These are phyloP conservation scores for Ceratocystis huliohia DNA, from an alignment of 2,329 filamentous ascomycete species.

Conservation along the genomic window DNA sequence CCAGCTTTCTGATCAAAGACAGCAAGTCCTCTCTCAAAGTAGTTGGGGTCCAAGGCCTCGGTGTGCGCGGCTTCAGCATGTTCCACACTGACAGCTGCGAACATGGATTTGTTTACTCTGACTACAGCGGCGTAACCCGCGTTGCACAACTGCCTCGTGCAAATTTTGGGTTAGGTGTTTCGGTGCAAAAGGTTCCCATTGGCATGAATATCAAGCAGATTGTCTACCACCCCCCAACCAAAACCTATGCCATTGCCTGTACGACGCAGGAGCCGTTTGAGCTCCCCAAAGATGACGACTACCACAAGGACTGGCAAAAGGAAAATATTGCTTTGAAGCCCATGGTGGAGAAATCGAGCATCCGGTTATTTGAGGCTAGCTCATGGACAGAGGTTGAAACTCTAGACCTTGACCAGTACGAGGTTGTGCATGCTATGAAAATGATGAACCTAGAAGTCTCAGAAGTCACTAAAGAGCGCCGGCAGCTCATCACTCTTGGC, in stretches of 20 bases:
- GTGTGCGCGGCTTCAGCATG: conserved; percentile 57
- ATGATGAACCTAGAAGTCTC: conserved; percentile 79
- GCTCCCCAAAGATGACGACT: conserved; percentile 73
- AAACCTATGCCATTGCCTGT: conserved; percentile 65
- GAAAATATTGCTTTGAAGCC: conserved; percentile 55
- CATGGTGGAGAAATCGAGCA: conserved; percentile 52
- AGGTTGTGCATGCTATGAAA: conserved; percentile 70
- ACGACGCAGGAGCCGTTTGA: conserved; percentile 59
- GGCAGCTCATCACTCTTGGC: conserved; percentile 69
- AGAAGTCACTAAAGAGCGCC: conserved; percentile 77
- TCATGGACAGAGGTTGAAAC: conserved; percentile 71
- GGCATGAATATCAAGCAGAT: conserved; percentile 59
- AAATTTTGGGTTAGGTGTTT: conserved; percentile 63
- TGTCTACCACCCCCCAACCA: conserved; percentile 61
- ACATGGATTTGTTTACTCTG: conserved; percentile 70
- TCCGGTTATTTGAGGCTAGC: conserved; percentile 67
- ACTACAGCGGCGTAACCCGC: conserved; percentile 57
- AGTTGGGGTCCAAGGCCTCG: conserved; percentile 55
- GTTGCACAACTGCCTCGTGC: conserved; percentile 57
- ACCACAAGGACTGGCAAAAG: conserved; percentile 65
- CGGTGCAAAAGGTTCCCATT: conserved; percentile 58
- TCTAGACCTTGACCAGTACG: conserved; percentile 57
- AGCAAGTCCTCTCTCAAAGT: conserved; percentile 65
- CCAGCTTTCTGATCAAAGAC: conserved; percentile 72
- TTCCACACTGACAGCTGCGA: conserved; percentile 70